Conservation (phyloP, 352 stramenopile genomes). For the Pilasporangium apinafurcum region DNA sequence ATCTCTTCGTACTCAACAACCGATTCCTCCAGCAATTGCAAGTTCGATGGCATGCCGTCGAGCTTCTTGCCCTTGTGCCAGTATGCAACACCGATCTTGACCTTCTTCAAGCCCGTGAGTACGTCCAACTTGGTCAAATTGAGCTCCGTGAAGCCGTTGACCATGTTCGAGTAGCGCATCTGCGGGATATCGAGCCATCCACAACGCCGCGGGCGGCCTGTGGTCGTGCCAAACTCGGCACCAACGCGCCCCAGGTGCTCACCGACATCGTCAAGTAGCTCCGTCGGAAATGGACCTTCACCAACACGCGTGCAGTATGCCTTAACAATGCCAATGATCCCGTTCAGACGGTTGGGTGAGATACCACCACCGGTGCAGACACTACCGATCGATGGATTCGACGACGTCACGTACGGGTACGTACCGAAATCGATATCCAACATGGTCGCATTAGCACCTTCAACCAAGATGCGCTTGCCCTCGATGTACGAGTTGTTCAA, state of each 20-base stretch:
- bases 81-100: constrained; percentile 96
- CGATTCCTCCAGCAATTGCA: constrained; percentile 90
- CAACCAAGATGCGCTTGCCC: constrained; percentile 97
- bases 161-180: constrained; percentile 91
- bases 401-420: constrained; percentile 99
- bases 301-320: constrained; percentile 99
- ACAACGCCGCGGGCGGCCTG: constrained; percentile 94
- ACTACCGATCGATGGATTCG: constrained; percentile 96
- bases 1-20: constrained; percentile 95
- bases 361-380: constrained; percentile 97
- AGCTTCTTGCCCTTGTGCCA: constrained; percentile 93
- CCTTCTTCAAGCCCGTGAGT: constrained; percentile 93
- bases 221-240: constrained; percentile 97
- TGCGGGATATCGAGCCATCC: constrained; percentile 98
- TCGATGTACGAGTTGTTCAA: constrained; percentile 94
- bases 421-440: constrained; percentile 99
- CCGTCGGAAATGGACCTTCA: constrained; percentile 98
- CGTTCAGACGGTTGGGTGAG: constrained; percentile 87
- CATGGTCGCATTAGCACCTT: constrained; percentile 99
- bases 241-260: constrained; percentile 90
- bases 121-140: constrained; percentile 99
- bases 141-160: constrained; percentile 96
- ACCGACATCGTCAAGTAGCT: constrained; percentile 90
- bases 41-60: constrained; percentile 92
- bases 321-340: constrained; percentile 98